Conservation (phyloP, 75 land plant genomes). For the Cupressus sempervirens region DNA sequence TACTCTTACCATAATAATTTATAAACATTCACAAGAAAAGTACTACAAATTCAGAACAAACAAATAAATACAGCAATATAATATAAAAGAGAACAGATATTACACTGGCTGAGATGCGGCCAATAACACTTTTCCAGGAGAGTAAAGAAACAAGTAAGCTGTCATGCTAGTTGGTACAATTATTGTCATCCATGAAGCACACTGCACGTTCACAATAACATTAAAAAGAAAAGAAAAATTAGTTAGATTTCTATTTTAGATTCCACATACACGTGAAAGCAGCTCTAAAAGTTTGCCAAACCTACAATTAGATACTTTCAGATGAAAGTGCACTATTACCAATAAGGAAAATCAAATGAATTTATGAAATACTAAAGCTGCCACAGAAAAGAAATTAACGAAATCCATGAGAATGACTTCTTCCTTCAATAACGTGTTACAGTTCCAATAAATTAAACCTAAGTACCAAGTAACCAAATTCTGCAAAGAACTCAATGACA, state of each 20-base stretch:
- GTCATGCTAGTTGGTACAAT: conserved; percentile 94
- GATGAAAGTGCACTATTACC: not conserved
- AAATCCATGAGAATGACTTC: not conserved
- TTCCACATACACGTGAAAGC: not conserved
- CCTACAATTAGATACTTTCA: not conserved
- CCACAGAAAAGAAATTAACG: not conserved
- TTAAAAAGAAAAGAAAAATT: not conserved
- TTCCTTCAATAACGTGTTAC: not conserved
- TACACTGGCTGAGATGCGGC: conserved; percentile 98
- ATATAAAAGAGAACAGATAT: conserved; percentile 44
- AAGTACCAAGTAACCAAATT: not conserved
- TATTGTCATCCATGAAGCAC: conserved; percentile 94
- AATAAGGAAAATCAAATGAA: not conserved
- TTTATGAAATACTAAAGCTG: not conserved
- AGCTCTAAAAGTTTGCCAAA: too few relatives aligned
- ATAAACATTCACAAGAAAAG: not conserved
- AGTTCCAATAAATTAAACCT: not conserved
- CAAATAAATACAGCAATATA: not conserved
- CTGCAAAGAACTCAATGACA: not conserved
- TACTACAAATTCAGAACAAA: not conserved
- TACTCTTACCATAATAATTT: not conserved
- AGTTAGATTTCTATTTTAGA: not conserved
- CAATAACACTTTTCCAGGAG: conserved; percentile 66
- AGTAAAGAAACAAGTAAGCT: conserved; percentile 82
- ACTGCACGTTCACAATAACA: conserved; percentile 36